These are phyloP conservation scores for Plectosphaerella cucumerina DNA, from an alignment of 2,329 filamentous ascomycete genomes.

Conservation along the genomic window DNA sequence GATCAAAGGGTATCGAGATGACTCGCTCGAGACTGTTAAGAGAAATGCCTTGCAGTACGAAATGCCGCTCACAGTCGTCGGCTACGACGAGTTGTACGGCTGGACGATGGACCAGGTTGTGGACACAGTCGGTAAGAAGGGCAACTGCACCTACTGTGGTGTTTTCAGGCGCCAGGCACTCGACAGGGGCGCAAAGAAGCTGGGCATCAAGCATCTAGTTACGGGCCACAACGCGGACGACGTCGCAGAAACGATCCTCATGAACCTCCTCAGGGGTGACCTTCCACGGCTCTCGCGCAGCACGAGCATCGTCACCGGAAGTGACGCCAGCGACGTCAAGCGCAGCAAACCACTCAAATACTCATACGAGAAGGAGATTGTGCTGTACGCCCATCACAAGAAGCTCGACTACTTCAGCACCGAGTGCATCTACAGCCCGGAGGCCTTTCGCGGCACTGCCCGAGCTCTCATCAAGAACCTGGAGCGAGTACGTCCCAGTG, in stretches of 20 bases:
- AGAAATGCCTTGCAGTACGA: conserved; percentile 86
- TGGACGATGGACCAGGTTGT: conserved; percentile 99
- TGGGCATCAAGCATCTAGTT: conserved; percentile 88
- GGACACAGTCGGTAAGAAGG: conserved; percentile 92
- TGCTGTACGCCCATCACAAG: conserved; percentile 95
- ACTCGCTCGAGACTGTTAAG: conserved; percentile 94
- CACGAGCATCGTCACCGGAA: conserved; percentile 83
- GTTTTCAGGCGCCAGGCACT: conserved; percentile 93
- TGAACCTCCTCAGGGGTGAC: conserved; percentile 93
- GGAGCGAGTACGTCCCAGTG: conserved; percentile 87
- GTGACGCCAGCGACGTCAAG: conserved; percentile 79
- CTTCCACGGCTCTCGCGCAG: conserved; percentile 81
- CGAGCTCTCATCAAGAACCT: conserved; percentile 91
- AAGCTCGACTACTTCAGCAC: conserved; percentile 97
- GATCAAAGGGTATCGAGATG: conserved; percentile 94
- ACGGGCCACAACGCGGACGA: conserved; percentile 98
- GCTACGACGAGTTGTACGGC: conserved; percentile 90
- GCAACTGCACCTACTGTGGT: conserved; percentile 98
- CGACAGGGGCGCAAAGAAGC: conserved; percentile 82
- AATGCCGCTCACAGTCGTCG: conserved; percentile 87
- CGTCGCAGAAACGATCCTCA: conserved; percentile 93
- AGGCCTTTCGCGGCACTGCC: conserved; percentile 91
- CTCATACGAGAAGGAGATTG: conserved; percentile 98
- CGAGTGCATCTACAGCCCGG: conserved; percentile 96
- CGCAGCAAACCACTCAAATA: conserved; percentile 97